Evolutionary conservation across 805 yeast species (phyloP).

Genomic region (Kazachstania martiniae): DNA sequence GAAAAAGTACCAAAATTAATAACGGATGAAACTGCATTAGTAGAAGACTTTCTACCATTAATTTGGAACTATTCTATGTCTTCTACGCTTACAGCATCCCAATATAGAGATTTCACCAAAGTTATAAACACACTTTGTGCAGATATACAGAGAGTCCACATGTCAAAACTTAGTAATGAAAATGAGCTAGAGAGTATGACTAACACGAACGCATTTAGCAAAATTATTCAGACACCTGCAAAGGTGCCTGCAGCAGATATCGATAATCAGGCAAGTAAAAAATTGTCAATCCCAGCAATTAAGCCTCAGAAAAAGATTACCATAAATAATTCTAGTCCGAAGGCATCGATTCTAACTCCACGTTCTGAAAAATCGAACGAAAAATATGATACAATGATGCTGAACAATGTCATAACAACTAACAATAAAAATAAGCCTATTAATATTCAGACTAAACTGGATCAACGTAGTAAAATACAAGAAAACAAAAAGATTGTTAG

Average conservation of each 20-base stretch:
- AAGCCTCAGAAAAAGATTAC: constrained; percentile 15
- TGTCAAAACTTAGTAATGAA: constrained; percentile 24
- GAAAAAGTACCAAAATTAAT: constrained; percentile 28
- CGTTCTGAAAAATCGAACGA: neutral
- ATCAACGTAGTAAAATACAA: no score
- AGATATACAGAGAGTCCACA: constrained; percentile 35
- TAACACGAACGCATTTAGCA: constrained; percentile 18
- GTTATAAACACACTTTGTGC: constrained; percentile 33
- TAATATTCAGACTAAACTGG: neutral
- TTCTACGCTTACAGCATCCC: constrained; percentile 30
- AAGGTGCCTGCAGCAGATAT: constrained; percentile 10
- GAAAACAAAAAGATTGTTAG: constrained; percentile 3
- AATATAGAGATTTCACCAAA: constrained; percentile 32
- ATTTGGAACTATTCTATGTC: constrained; percentile 41
- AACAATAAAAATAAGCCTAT: no score
- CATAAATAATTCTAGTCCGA: neutral
- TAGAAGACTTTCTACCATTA: constrained; percentile 46
- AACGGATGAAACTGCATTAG: constrained; percentile 36
- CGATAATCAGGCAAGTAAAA: constrained; percentile 17
- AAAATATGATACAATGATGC: no score
- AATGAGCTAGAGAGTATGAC: constrained; percentile 8
- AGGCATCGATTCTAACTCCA: constrained; percentile 3
- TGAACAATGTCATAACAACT: no score
- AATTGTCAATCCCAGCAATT: constrained; percentile 17
- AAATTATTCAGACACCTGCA: constrained; percentile 16